Conservation (phyloP, 805 yeast species). For the Vanderwaltozyma verrucispora region DNA sequence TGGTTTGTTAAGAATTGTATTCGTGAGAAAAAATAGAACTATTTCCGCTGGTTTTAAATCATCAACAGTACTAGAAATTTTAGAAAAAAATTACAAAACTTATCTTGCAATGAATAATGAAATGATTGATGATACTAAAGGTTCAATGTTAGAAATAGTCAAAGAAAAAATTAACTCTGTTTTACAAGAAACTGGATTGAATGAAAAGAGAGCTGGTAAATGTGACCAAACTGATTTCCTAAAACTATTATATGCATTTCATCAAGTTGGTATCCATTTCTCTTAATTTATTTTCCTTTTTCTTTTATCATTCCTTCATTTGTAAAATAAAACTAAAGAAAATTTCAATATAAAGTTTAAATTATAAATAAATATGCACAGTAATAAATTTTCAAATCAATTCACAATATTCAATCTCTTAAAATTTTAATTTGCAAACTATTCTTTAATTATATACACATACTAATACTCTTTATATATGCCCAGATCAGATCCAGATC, state of each 20-base stretch:
- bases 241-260: slow-evolving; percentile 79
- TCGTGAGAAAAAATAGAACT: slow-evolving; percentile 89
- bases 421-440: no score
- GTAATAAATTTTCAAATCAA: no score
- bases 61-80: slow-evolving; percentile 61
- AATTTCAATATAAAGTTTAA: no score
- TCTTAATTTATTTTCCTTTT: slow-evolving; percentile 38
- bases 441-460: no score
- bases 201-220: slow-evolving; percentile 85
- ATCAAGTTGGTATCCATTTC: slow-evolving; percentile 94
- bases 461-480: no score
- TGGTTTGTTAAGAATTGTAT: slow-evolving; percentile 82
- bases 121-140: slow-evolving; percentile 35
- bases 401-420: no score
- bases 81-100: slow-evolving; percentile 82
- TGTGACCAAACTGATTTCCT: slow-evolving; percentile 93
- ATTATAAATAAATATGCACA: no score
- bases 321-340: no score
- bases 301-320: no score
- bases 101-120: slow-evolving; percentile 45
- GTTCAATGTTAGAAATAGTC: slow-evolving; percentile 35
- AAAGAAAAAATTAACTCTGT: slow-evolving; percentile 66
- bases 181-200: slow-evolving; percentile 64
- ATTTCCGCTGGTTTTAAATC: slow-evolving; percentile 89
- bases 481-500: no score